A percentile compares a stretch with the other conserved stretches of the same genome.
Conservation (phyloP, 2,329 filamentous ascomycete species). For the Exophiala viscosa region DNA sequence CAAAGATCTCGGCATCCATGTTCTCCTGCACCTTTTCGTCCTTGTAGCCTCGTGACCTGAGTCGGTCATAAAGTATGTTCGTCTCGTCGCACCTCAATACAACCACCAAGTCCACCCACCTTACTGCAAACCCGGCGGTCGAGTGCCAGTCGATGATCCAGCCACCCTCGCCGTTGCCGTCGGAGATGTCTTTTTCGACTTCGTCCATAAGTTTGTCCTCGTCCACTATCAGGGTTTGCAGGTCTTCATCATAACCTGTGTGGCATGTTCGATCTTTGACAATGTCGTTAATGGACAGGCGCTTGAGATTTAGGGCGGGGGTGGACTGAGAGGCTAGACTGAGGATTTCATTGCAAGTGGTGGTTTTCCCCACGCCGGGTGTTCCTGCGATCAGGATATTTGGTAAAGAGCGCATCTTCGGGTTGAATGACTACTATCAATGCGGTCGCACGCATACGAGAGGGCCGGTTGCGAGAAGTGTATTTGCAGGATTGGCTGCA, state of each 20-base stretch:
- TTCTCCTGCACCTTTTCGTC: conserved; percentile 93
- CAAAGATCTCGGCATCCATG: conserved; percentile 95
- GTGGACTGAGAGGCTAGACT: conserved; percentile 17
- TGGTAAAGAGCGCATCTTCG: conserved; percentile 45
- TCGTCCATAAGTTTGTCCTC: conserved; percentile 94
- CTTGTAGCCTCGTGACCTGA: conserved; percentile 70
- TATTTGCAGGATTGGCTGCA: too few relatives aligned
- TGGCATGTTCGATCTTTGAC: conserved; percentile 86
- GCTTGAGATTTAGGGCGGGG: conserved; percentile 71
- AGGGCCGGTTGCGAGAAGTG: too few relatives aligned
- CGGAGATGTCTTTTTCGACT: conserved; percentile 73
- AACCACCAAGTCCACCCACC: conserved; percentile 92
- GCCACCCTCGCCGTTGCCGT: conserved; percentile 57
- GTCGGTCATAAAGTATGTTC: conserved; percentile 74
- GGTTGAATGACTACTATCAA: not conserved
- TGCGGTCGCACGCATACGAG: too few relatives aligned
- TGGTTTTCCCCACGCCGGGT: conserved; percentile 92
- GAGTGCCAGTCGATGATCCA: conserved; percentile 97
- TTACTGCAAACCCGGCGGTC: conserved; percentile 88
- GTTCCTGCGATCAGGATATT: conserved; percentile 97
- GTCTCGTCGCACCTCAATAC: conserved; percentile 78
- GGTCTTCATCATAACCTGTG: conserved; percentile 81
- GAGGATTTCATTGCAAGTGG: conserved; percentile 72
- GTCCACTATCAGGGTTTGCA: conserved; percentile 87
- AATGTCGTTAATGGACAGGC: conserved; percentile 84